Conservation (phyloP, 2,329 filamentous ascomycete genomes). For the Alternaria solani region DNA sequence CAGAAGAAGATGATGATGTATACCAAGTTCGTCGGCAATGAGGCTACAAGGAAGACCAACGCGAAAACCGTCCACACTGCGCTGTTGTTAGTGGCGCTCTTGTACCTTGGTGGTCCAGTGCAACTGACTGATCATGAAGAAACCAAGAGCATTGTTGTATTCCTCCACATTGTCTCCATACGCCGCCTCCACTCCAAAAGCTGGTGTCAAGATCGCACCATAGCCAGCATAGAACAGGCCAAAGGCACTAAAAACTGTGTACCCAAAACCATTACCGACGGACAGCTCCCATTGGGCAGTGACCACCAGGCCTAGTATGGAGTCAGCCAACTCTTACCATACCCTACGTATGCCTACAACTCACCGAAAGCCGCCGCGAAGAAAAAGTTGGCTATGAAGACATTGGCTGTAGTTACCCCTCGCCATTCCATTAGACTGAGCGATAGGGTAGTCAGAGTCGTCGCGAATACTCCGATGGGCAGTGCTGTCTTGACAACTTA, state of each 20-base stretch:
- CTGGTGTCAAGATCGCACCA: constrained; percentile 58
- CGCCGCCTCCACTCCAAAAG: constrained; percentile 56
- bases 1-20: constrained; percentile 60
- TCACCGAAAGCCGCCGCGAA: constrained; percentile 60
- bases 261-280: constrained; percentile 61
- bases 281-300: constrained; percentile 66
- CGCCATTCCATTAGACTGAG: constrained; percentile 65
- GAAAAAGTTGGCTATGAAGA: constrained; percentile 65
- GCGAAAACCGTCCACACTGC: constrained; percentile 59
- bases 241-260: constrained; percentile 64
- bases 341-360: background rate
- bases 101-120: background rate
- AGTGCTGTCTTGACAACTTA: constrained; percentile 54
- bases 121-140: constrained; percentile 57
- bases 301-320: constrained; percentile 52
- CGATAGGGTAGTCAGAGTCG: constrained; percentile 63
- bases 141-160: constrained; percentile 61
- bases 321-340: background rate
- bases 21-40: constrained; percentile 57
- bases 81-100: background rate
- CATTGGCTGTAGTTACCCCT: constrained; percentile 60
- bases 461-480: constrained; percentile 63
- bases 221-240: constrained; percentile 62
- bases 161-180: constrained; percentile 55
- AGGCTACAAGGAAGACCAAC: constrained; percentile 57